Evolutionary conservation across 73 alveolate species (phyloP).

Genomic region (Tetrahymena elliotti): DNA sequence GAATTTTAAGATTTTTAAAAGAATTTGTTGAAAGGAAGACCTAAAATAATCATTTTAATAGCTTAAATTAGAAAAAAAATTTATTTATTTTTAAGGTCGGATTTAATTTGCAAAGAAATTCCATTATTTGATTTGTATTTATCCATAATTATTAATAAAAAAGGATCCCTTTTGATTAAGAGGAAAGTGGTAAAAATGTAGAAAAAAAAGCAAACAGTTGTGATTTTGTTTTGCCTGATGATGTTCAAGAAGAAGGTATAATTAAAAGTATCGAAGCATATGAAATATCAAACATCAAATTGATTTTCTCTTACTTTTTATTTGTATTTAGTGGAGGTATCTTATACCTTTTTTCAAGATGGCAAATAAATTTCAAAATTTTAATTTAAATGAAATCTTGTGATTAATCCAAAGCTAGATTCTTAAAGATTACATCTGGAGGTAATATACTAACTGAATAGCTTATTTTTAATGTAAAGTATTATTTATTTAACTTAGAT

Average conservation of each 20-base stretch:
- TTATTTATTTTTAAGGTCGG: neutral
- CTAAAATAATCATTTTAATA: neutral
- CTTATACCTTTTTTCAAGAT: conserved; percentile 15
- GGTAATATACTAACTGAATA: neutral
- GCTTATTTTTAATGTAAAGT: neutral
- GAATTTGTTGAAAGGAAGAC: neutral
- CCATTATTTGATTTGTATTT: neutral
- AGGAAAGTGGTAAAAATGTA: neutral
- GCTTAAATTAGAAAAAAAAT: neutral
- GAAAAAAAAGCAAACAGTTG: neutral
- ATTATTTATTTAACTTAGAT: neutral
- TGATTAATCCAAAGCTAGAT: conserved; percentile 3
- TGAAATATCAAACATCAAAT: neutral
- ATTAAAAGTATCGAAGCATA: conserved; percentile 14
- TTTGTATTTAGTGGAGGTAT: conserved; percentile 16
- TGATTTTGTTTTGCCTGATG: conserved; percentile 6
- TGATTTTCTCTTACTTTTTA: neutral
- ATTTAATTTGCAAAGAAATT: neutral
- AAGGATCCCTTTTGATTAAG: neutral
- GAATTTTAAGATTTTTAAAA: too few relatives aligned
- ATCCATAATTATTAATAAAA: neutral
- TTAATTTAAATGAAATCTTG: conserved; percentile 2
- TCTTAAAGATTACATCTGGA: neutral
- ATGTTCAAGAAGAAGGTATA: conserved; percentile 31
- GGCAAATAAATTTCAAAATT: conserved; percentile 25